Base-by-base conservation (phyloP, 2,329 filamentous ascomycete genomes). In the Dactylonectria estremocensis region DNA sequence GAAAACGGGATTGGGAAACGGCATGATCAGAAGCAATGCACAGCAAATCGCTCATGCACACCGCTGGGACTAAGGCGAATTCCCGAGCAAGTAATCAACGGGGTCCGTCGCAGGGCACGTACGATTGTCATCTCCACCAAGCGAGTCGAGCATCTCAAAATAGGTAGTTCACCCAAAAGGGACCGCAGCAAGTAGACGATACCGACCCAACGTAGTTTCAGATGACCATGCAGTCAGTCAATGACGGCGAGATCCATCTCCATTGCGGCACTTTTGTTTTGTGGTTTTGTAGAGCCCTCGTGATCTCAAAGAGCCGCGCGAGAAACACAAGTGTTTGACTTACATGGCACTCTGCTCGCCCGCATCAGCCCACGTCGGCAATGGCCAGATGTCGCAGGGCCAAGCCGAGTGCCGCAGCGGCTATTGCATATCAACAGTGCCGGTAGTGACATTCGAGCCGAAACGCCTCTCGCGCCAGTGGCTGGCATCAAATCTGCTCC, bases 151-250 rank as follows among this genome's bases (percentile, higher is more conserved):
- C 7, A 13, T 33, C 54, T 64, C 18, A 14, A 56, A 43, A 59
- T n/a, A n/a, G n/a, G 7, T 63, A 59, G 46, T 48, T 60, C 31
- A 60, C 50, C 13, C 31, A 49, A 33, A 16, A 45, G 50, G 57
- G 46, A 57, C 57, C 59, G 20, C 59, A 69, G n/a, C 59, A 69
- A 68, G 64, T 76, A 71, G 40, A 62, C n/a, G 50, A 67, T 68
- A 67, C 71, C 55, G 40, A 46, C 48, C 46, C 35, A 31, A 54
- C 60, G 14, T 64, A 54, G 24, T 59, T 35, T 58, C 48, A 13
- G 52, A 20, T 37, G 22, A 28, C 31, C 43, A 52, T 52, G 56
- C 46, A 31, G 16, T 53, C 46, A 31, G 16, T 53, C 50, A 28
- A 66, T 61, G 68, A 45, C 48, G 49, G 58, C 48, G 61, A 24